These are phyloP conservation scores for Zygosaccharomyces gambellarensis DNA, from an alignment of 805 yeast species.

Conservation along the genomic window DNA sequence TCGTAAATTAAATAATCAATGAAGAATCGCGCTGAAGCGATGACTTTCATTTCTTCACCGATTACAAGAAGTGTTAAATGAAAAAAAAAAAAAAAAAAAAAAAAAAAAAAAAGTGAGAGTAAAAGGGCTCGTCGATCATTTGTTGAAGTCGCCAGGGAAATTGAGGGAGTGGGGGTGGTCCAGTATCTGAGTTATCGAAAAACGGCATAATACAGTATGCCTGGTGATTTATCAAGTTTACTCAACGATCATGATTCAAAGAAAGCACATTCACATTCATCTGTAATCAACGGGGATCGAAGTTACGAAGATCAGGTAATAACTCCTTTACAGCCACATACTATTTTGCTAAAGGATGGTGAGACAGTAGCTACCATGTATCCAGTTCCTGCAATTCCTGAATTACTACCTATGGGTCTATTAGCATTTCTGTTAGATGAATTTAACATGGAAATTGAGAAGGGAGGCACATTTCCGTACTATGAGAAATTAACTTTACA, in stretches of 20 bases:
- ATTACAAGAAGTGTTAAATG: too few relatives aligned
- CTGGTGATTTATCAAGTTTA: background rate
- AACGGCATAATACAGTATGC: background rate
- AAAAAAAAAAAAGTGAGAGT: background rate
- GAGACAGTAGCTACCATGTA: conserved; percentile 91
- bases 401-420: conserved; percentile 66
- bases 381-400: conserved; percentile 63
- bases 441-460: conserved; percentile 84
- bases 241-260: background rate
- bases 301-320: conserved; percentile 9
- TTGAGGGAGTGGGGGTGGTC: background rate
- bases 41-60: too few relatives aligned
- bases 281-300: background rate
- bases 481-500: conserved; percentile 73
- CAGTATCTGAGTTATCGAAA: background rate
- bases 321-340: conserved; percentile 49
- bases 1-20: too few relatives aligned
- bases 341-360: conserved; percentile 78
- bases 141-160: background rate
- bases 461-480: conserved; percentile 84
- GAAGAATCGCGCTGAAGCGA: too few relatives aligned
- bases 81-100: too few relatives aligned
- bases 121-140: background rate
- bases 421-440: conserved; percentile 83
- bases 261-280: background rate